Evolutionary conservation across 139 green algal genomes (phyloP), one percentile per base, ranked within the genome.

Genomic region (Chlorella sp.): DNA sequence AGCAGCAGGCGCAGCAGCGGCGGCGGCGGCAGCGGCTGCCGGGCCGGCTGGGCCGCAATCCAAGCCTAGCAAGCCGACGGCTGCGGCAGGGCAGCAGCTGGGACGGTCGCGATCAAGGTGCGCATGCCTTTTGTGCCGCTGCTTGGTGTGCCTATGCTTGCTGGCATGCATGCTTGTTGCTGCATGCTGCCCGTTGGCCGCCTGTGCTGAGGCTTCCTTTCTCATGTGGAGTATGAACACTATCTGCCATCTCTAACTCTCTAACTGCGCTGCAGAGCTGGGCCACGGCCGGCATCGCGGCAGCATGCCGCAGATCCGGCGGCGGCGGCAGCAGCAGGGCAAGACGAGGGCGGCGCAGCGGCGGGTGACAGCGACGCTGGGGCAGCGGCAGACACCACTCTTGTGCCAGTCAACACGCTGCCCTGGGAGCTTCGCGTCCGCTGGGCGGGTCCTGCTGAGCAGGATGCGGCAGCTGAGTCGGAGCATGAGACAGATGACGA

Each of bases 361-460:
- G 74, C 21, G 0, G 51, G 30, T 23, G 17, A 36, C 28, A 23
- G 36, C 15, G 51, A 60, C 12, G 36, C 25, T 18, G n/a, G 2
- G 39, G 34, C 13, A 38, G 26, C 18, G 15, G 9, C 74, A 16
- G 36, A 57, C 36, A 57, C 25, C 36, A 72, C 76, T 7, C 73
- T 82, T 44, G 34, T 23, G 25, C 57, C 76, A 0, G 60, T 82
- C 0, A 73, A 82, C 76, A 73, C 38, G 25, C 28, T 75, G 41
- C 30, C 78, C 4, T 84, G 78, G 78, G 78, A 84, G 63, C 41
- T 65, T 16, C 20, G 26, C 21, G 38, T 84, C 2, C 30, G 44
- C n/a, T 84, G 78, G 78, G n/a, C 63, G 13, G 78, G 60, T 13
- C 34, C 34, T 15, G 16, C 11, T 25, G 2, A 25, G 32, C 41